Conservation (phyloP, 768 basidiomycete genomes). For the Russula sp. region DNA sequence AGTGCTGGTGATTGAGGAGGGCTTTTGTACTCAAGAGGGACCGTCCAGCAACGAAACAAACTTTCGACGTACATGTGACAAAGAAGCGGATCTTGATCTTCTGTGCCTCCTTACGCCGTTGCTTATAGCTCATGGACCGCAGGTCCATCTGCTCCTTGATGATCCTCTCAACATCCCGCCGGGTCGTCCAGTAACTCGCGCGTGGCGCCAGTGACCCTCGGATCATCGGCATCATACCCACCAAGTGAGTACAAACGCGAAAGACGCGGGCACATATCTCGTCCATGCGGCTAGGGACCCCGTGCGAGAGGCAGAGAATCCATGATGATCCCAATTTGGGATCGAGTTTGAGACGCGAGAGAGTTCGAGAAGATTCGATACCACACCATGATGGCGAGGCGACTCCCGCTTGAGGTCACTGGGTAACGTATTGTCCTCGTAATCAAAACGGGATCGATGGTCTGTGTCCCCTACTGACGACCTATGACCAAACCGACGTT, state of each 20-base stretch:
- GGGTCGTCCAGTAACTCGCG: constrained; percentile 47
- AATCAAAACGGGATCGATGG: background rate
- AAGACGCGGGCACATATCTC: constrained; percentile 9
- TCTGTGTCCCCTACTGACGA: background rate
- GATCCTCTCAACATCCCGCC: constrained; percentile 54
- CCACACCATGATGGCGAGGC: constrained; percentile 6
- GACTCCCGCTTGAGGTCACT: background rate
- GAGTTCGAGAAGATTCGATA: constrained; percentile 18
- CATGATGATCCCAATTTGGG: background rate
- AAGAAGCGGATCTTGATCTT: constrained; percentile 64
- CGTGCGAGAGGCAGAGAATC: background rate
- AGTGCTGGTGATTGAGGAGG: constrained; percentile 74
- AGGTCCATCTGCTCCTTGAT: constrained; percentile 31
- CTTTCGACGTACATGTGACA: constrained; percentile 46
- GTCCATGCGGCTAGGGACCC: background rate
- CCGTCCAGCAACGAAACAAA: background rate
- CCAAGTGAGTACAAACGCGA: constrained; percentile 24
- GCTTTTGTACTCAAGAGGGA: constrained; percentile 39
- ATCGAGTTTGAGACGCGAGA: constrained; percentile 5
- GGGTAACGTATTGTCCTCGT: background rate
- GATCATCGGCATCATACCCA: constrained; percentile 57
- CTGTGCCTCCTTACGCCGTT: constrained; percentile 55
- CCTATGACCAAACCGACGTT: background rate
- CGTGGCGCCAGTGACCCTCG: constrained; percentile 53
- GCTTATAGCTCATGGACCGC: constrained; percentile 55